Conservation (phyloP, 495 filamentous ascomycete species). For the Penicillium dipodomyicola region DNA sequence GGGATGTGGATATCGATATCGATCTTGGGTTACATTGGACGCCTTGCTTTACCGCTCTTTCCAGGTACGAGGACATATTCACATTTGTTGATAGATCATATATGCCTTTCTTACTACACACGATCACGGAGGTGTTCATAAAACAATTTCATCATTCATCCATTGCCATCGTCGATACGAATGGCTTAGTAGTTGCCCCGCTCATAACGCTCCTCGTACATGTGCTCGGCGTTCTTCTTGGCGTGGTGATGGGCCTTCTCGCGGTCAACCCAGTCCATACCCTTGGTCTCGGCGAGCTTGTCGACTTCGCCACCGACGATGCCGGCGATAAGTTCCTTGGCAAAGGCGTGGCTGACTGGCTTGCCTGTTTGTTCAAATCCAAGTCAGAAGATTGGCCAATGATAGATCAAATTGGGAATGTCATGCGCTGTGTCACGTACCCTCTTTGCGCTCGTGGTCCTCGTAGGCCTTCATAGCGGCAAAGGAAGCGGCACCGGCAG, state of each 20-base stretch:
- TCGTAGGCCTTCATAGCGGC: slow-evolving; percentile 79
- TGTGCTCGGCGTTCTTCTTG: slow-evolving; percentile 58
- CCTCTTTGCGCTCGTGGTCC: slow-evolving; percentile 69
- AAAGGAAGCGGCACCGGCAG: slow-evolving; percentile 75
- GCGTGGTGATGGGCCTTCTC: slow-evolving; percentile 66
- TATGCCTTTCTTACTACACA: slow-evolving; percentile 6
- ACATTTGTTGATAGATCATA: slow-evolving; percentile 8
- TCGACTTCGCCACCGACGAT: slow-evolving; percentile 73
- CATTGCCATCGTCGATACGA: neutral
- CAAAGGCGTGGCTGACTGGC: slow-evolving; percentile 65
- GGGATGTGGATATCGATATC: neutral
- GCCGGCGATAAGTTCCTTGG: slow-evolving; percentile 73
- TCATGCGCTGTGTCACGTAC: slow-evolving; percentile 36
- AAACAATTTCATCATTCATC: slow-evolving; percentile 14
- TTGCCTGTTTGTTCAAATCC: slow-evolving; percentile 51
- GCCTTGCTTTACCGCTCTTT: slow-evolving; percentile 6
- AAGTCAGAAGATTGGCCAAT: slow-evolving; percentile 6
- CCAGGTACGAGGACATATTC: neutral
- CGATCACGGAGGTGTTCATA: slow-evolving; percentile 10
- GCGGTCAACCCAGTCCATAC: slow-evolving; percentile 67
- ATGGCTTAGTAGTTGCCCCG: slow-evolving; percentile 33
- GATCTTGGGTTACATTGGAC: neutral
- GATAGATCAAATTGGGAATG: neutral
- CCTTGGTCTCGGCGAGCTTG: slow-evolving; percentile 77
- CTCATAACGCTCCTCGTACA: slow-evolving; percentile 63